Evolutionary conservation across 257 asterid genomes (phyloP).

Genomic region (Striga asiatica): DNA sequence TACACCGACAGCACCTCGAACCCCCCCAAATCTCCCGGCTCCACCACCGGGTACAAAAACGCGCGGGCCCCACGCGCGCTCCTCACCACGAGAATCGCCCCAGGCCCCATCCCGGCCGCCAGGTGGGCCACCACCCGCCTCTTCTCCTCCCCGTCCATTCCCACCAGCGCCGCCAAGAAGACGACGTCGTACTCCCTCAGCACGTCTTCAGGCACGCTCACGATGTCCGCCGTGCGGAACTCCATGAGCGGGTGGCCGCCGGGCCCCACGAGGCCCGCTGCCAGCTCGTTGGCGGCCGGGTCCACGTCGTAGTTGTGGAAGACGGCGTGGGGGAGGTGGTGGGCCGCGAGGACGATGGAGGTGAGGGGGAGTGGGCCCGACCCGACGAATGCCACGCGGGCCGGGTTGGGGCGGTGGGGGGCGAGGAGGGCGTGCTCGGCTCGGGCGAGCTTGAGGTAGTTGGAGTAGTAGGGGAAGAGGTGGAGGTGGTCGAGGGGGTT

Average conservation of each 20-base stretch:
- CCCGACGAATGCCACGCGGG: conserved; percentile 43
- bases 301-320: conserved; percentile 69
- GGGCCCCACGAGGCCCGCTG: conserved; percentile 30
- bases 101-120: conserved; percentile 61
- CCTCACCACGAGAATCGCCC: conserved; percentile 54
- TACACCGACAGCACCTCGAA: conserved; percentile 55
- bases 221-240: conserved; percentile 37
- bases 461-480: conserved; percentile 49
- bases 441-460: conserved; percentile 46
- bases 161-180: conserved; percentile 67
- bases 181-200: conserved; percentile 51
- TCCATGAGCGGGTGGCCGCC: conserved; percentile 44
- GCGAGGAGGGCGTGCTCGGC: conserved; percentile 41
- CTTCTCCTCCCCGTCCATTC: conserved; percentile 57
- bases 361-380: conserved; percentile 70
- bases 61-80: conserved; percentile 75
- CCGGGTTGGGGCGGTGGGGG: conserved; percentile 25
- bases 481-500: conserved; percentile 48
- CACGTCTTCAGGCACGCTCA: conserved; percentile 26
- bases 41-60: conserved; percentile 57
- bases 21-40: conserved; percentile 40
- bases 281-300: conserved; percentile 40
- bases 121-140: conserved; percentile 30
- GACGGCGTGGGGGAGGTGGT: conserved; percentile 31
- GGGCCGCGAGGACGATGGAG: conserved; percentile 47